phyloP scores from a whole-genome alignment of 1,284 basidiomycete genomes.

The Neonothopanus nambi region DNA sequence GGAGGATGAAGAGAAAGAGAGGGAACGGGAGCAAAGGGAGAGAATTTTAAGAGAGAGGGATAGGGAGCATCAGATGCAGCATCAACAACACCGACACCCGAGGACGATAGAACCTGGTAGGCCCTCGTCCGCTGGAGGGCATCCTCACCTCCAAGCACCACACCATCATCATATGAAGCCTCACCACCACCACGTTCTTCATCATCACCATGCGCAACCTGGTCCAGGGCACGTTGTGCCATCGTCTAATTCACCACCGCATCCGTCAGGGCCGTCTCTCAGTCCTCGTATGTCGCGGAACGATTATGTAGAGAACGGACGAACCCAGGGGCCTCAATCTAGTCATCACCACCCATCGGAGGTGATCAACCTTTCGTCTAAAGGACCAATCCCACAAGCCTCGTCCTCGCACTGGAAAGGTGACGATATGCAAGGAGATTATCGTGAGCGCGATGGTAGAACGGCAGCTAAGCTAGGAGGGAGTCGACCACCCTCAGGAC shows the following conservation, averaged over 20 bases:
- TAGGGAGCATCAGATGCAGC: neutral
- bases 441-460: conserved; percentile 1
- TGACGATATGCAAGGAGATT: conserved; percentile 9
- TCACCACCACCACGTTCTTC: conserved; percentile 23
- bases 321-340: neutral
- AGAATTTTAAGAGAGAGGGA: neutral
- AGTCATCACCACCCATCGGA: conserved; percentile 13
- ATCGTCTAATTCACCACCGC: conserved; percentile 6
- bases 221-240: neutral
- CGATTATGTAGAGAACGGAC: conserved; percentile 1
- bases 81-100: conserved; percentile 8
- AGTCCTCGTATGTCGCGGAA: conserved; percentile 18
- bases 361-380: conserved; percentile 16
- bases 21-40: conserved; percentile 10
- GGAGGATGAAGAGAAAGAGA: conserved; percentile 15
- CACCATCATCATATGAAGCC: conserved; percentile 22
- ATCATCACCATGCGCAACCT: conserved; percentile 18
- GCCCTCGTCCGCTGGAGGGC: conserved; percentile 4
- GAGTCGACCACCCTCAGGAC: conserved; percentile 3
- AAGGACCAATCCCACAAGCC: neutral
- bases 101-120: neutral
- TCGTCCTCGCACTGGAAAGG: conserved; percentile 11
- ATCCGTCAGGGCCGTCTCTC: conserved; percentile 5
- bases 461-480: too few species aligned
- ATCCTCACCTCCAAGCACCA: conserved; percentile 10